Evolutionary conservation across 1,284 basidiomycete genomes (phyloP).

Genomic region (Naganishia liquefaciens): DNA sequence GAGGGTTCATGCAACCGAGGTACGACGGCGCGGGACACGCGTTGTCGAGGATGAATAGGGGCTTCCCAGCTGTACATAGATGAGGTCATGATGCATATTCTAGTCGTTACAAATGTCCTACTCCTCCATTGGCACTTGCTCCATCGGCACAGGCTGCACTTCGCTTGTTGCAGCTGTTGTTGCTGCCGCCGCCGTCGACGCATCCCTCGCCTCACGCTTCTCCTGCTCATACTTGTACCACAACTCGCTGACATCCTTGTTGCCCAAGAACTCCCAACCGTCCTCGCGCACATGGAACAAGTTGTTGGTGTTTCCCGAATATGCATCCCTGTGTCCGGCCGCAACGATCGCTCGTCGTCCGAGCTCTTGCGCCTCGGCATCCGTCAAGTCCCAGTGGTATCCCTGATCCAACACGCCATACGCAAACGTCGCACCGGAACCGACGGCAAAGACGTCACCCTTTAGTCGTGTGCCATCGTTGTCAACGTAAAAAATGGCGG

Average conservation of each 20-base stretch:
- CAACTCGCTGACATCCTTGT: conserved; percentile 54
- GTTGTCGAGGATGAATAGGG: conserved; percentile 1
- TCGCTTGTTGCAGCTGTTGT: conserved; percentile 33
- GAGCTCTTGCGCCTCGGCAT: conserved; percentile 93
- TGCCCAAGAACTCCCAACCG: conserved; percentile 83
- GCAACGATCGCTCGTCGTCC: conserved; percentile 94
- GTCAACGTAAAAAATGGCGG: conserved; percentile 97
- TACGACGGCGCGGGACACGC: conserved; percentile 1
- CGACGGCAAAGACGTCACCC: conserved; percentile 96
- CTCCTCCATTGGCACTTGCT: conserved; percentile 36
- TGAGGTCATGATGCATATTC: conserved; percentile 3
- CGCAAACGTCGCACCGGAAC: conserved; percentile 96
- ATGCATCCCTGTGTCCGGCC: conserved; percentile 95
- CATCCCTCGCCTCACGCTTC: conserved; percentile 46
- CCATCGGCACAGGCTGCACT: conserved; percentile 35
- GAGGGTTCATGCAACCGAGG: conserved; percentile 13
- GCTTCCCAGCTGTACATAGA: conserved; percentile 3
- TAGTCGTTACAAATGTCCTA: conserved; percentile 25
- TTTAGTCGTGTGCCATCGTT: conserved; percentile 94
- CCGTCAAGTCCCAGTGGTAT: conserved; percentile 89
- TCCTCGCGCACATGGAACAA: conserved; percentile 92
- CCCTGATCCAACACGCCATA: conserved; percentile 98
- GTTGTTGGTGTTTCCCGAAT: conserved; percentile 95
- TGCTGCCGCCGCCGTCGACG: conserved; percentile 32
- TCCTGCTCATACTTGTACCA: conserved; percentile 55